phyloP scores from a whole-genome alignment of 1,139 yeast species.

The Ashbya aceris region DNA sequence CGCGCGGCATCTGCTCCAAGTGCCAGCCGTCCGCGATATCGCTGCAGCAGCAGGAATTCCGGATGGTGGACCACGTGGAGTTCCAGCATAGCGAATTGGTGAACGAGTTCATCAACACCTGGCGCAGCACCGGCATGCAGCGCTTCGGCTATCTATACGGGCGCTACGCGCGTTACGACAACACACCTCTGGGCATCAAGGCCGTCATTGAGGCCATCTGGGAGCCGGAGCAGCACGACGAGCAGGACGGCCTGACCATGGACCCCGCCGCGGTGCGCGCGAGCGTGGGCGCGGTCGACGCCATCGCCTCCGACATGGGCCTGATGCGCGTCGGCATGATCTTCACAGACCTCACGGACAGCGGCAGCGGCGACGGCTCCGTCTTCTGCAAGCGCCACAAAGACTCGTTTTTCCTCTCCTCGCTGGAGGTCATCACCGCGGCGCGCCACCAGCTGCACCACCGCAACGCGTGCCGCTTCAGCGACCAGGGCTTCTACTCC shows the following conservation, averaged over 20 bases:
- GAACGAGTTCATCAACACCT: slow-evolving; percentile 75
- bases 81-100: slow-evolving; percentile 66
- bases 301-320: slow-evolving; percentile 53
- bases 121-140: slow-evolving; percentile 87
- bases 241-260: slow-evolving; percentile 73
- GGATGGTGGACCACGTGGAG: slow-evolving; percentile 98
- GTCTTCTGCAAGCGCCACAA: slow-evolving; percentile 91
- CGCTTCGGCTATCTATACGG: slow-evolving; percentile 84
- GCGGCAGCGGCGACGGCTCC: slow-evolving; percentile 79
- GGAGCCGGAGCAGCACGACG: slow-evolving; percentile 87
- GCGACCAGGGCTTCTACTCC: slow-evolving; percentile 59
- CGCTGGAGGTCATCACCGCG: slow-evolving; percentile 80
- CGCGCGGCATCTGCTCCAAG: slow-evolving; percentile 89
- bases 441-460: slow-evolving; percentile 62
- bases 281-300: slow-evolving; percentile 52
- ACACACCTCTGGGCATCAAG: slow-evolving; percentile 77
- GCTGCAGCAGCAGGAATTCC: slow-evolving; percentile 75
- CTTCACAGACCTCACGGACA: slow-evolving; percentile 83
- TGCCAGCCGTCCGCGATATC: slow-evolving; percentile 97
- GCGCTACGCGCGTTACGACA: slow-evolving; percentile 61
- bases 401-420: slow-evolving; percentile 79
- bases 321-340: slow-evolving; percentile 69
- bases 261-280: slow-evolving; percentile 38
- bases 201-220: slow-evolving; percentile 90
- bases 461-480: slow-evolving; percentile 61